Base-by-base conservation (phyloP, 1,284 basidiomycete species). In the Ceratobasidium sp. region DNA sequence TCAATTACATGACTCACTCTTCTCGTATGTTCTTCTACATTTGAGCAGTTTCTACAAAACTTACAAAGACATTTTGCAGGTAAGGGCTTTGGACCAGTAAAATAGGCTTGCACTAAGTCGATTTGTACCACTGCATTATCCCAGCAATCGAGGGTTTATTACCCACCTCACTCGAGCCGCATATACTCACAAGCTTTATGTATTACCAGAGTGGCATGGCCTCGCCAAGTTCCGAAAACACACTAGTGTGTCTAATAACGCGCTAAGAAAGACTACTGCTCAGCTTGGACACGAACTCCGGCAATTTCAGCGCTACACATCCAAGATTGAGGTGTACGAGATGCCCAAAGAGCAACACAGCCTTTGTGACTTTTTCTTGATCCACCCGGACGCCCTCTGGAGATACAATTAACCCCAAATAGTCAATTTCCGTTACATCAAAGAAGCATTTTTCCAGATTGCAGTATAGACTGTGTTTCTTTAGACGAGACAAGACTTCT, bases 131-230 rank as follows among this genome's bases (percentile, higher is more conserved):
- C 84, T 87, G 86, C 56, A 77, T 83, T 0, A 82, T 87, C 0
- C 85, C 86, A 0, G 82, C 81, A 0, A 85, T 87, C 20, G 84
- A 87, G 53, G 82, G 83, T 0, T 81, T 87, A 0, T 77, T 87
- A 7, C 81, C 81, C 0, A 76, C 81, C 9, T 33, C 44, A 2
- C 81, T 83, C 63, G 83, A 87, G 49, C 44, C 56, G 0, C 40
- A 82, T 0, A 78, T 86, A 1, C 78, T 83, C 13, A 68, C 81
- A 9, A 6, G 6, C 6, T 46, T 46, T 86, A 83, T 61, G 75
- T 77, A 1, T 55, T 86, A 0, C 80, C 81, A 0, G 78, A 79
- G 0, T 87, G 86, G 86, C 87, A 86, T 79, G 81, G 79, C 2
- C 80, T 84, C 7, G 83, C 83, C 0, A 87, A 87, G 75, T 79